phyloP scores from a whole-genome alignment of 2,329 filamentous ascomycete genomes.

The Cladobotryum mycophilum region DNA sequence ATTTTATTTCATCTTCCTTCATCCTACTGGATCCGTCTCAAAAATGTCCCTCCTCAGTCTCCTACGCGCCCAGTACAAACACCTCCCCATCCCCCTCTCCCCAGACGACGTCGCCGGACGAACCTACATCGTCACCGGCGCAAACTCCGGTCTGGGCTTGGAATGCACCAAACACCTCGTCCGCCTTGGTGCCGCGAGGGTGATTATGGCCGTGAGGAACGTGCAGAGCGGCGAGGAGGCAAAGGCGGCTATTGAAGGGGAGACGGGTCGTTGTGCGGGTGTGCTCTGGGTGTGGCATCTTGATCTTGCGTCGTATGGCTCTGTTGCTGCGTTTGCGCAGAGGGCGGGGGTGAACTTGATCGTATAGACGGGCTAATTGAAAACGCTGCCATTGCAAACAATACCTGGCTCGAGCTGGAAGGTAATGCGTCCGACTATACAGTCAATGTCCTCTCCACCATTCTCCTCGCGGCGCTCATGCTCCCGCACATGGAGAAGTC shows the following conservation, averaged over 20 bases:
- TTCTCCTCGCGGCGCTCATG: conserved; percentile 37
- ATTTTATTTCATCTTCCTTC: background rate
- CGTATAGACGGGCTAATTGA: conserved; percentile 37
- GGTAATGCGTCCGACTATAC: conserved; percentile 38
- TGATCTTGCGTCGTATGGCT: conserved; percentile 35
- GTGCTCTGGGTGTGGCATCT: conserved; percentile 38
- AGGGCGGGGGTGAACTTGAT: conserved; percentile 23
- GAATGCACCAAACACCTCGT: conserved; percentile 37
- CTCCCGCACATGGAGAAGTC: conserved; percentile 37
- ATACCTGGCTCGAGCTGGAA: conserved; percentile 22
- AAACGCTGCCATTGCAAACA: conserved; percentile 29
- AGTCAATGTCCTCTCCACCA: conserved; percentile 42
- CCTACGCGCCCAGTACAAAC: background rate
- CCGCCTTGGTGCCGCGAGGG: conserved; percentile 31
- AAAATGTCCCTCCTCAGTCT: background rate
- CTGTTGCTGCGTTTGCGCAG: conserved; percentile 29
- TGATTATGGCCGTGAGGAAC: conserved; percentile 38
- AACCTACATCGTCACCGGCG: conserved; percentile 33
- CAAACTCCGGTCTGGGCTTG: conserved; percentile 33
- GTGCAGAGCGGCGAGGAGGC: conserved; percentile 37
- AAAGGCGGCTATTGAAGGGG: conserved; percentile 27
- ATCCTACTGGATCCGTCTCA: too few relatives aligned
- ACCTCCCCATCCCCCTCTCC: background rate
- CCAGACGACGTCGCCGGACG: background rate
- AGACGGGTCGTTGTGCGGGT: conserved; percentile 16